phyloP scores from a whole-genome alignment of 495 filamentous ascomycete species.

The Friedmanniomyces endolithicus region DNA sequence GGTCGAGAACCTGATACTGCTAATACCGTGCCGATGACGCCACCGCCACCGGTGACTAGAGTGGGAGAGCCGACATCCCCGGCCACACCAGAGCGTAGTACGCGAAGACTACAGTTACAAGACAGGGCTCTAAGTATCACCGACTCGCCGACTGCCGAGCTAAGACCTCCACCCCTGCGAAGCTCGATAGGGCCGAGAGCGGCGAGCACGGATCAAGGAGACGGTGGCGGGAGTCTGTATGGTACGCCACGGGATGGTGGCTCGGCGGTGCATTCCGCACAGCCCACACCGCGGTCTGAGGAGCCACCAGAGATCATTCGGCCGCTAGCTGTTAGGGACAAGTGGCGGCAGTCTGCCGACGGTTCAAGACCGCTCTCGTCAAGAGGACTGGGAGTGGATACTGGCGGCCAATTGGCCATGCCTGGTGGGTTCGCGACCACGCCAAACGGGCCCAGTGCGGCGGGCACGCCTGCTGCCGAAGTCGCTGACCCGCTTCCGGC shows the following conservation, averaged over 20 bases:
- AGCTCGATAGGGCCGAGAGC: background rate
- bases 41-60: background rate
- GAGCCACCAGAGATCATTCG: conserved; percentile 5
- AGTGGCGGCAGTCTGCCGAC: background rate
- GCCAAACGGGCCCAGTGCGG: background rate
- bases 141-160: background rate
- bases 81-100: conserved; percentile 8
- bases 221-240: background rate
- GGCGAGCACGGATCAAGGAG: background rate
- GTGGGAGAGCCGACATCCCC: background rate
- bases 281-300: background rate
- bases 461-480: conserved; percentile 2
- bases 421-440: conserved; percentile 4
- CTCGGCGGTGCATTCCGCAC: background rate
- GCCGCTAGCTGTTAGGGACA: conserved; percentile 7
- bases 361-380: background rate
- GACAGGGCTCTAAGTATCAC: background rate
- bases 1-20: conserved; percentile 5
- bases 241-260: background rate
- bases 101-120: background rate
- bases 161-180: conserved; percentile 4
- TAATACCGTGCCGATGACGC: background rate
- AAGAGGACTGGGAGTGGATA: background rate
- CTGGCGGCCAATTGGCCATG: background rate
- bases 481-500: background rate